Evolutionary conservation across 2,329 filamentous ascomycete species (phyloP).

Genomic region (Cladosporium sp.): DNA sequence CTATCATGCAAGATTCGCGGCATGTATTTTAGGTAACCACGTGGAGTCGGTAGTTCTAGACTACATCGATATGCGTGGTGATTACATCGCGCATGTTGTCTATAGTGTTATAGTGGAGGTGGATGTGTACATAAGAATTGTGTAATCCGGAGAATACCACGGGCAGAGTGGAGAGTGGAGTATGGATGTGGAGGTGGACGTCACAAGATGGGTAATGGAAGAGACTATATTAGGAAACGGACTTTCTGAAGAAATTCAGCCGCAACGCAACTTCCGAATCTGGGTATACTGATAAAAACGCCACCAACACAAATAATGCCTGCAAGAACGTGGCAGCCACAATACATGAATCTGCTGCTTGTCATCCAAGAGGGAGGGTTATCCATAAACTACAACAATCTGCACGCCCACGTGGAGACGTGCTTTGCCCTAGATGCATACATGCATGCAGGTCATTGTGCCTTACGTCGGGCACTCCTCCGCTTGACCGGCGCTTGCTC

Average conservation of each 20-base stretch:
- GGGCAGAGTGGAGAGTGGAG: not conserved
- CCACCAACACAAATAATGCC: not conserved
- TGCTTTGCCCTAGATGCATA: not conserved
- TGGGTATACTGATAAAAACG: not conserved
- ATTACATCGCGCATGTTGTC: not conserved
- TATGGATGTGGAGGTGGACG: not conserved
- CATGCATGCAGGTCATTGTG: constrained; percentile 7
- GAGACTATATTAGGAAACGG: not conserved
- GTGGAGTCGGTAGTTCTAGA: not conserved
- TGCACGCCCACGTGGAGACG: not conserved
- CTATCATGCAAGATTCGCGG: not conserved
- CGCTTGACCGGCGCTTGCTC: constrained; percentile 21
- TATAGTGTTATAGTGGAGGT: not conserved
- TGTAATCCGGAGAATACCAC: not conserved
- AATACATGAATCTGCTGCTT: not conserved
- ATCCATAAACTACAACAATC: not conserved
- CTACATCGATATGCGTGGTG: not conserved
- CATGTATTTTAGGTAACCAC: not conserved
- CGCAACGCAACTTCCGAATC: not conserved
- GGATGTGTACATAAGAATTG: not conserved
- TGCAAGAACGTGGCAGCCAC: not conserved
- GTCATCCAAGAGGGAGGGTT: not conserved
- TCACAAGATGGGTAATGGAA: not conserved
- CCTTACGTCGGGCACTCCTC: constrained; percentile 19
- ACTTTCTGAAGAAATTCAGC: not conserved